These are phyloP conservation scores for Epichloe bromicola DNA, from an alignment of 2,329 filamentous ascomycete species.

Conservation along the genomic window DNA sequence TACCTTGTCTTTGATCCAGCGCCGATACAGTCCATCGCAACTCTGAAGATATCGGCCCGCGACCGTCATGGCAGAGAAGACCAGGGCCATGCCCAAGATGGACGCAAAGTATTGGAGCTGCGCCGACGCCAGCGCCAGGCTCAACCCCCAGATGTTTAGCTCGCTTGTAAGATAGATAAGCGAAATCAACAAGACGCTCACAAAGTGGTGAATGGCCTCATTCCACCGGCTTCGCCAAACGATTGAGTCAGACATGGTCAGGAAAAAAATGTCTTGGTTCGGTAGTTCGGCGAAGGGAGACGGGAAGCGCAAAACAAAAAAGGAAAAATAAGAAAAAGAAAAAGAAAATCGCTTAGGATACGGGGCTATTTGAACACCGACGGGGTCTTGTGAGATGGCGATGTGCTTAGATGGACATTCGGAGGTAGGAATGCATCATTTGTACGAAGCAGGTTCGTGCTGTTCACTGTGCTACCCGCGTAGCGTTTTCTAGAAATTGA, in stretches of 20 bases:
- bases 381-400: neutral
- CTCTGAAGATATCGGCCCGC: conserved; percentile 9
- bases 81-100: conserved; percentile 32
- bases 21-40: conserved; percentile 17
- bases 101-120: conserved; percentile 32
- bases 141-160: conserved; percentile 33
- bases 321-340: neutral
- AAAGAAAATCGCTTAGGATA: conserved; percentile 1
- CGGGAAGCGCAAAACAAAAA: neutral
- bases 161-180: conserved; percentile 28
- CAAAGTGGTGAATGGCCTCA: conserved; percentile 1
- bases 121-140: conserved; percentile 19
- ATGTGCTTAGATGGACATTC: neutral
- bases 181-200: conserved; percentile 19
- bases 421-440: neutral
- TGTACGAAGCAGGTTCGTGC: neutral
- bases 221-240: conserved; percentile 9
- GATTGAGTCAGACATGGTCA: conserved; percentile 3
- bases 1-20: conserved; percentile 22
- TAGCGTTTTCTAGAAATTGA: neutral
- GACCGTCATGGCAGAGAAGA: conserved; percentile 23
- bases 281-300: neutral
- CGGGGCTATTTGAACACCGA: conserved; percentile 3
- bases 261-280: neutral
- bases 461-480: conserved; percentile 4